Conservation (phyloP, 2,329 filamentous ascomycete genomes). For the Coniochaeta pulveracea region DNA sequence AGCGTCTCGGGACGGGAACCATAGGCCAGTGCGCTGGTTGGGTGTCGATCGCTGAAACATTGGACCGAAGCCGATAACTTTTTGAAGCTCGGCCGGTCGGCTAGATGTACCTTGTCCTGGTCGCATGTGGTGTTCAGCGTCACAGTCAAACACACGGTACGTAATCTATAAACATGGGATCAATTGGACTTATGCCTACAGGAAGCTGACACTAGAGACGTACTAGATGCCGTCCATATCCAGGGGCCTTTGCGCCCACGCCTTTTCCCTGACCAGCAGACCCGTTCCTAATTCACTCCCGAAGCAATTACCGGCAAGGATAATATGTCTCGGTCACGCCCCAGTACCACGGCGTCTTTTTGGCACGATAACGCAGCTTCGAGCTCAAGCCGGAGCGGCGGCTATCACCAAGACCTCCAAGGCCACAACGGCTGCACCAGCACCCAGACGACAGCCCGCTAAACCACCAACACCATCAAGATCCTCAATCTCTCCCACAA, state of each 20-base stretch:
- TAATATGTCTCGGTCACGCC: constrained; percentile 1
- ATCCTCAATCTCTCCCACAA: constrained; percentile 5
- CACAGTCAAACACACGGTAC: background rate
- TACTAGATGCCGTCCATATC: constrained; percentile 23
- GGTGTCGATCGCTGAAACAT: constrained; percentile 6
- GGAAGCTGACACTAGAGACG: constrained; percentile 1
- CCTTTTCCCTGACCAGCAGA: constrained; percentile 13
- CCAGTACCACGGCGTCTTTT: constrained; percentile 1
- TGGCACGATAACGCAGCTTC: background rate
- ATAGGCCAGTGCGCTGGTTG: background rate
- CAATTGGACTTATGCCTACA: background rate
- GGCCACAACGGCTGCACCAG: too few species aligned
- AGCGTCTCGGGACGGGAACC: constrained; percentile 3
- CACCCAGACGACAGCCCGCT: background rate
- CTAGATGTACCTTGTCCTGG: too few species aligned
- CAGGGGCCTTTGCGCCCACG: constrained; percentile 15
- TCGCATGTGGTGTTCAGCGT: background rate
- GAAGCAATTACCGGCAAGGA: constrained; percentile 4
- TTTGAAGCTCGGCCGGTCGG: constrained; percentile 5
- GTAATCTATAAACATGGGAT: background rate
- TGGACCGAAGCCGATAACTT: constrained; percentile 6
- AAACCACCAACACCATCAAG: constrained; percentile 3
- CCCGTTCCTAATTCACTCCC: constrained; percentile 8
- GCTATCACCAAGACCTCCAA: too few species aligned
- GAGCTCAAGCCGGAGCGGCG: background rate